These are phyloP conservation scores for Anisodus acutangulus DNA, from an alignment of 257 asterid species.

Conservation along the genomic window DNA sequence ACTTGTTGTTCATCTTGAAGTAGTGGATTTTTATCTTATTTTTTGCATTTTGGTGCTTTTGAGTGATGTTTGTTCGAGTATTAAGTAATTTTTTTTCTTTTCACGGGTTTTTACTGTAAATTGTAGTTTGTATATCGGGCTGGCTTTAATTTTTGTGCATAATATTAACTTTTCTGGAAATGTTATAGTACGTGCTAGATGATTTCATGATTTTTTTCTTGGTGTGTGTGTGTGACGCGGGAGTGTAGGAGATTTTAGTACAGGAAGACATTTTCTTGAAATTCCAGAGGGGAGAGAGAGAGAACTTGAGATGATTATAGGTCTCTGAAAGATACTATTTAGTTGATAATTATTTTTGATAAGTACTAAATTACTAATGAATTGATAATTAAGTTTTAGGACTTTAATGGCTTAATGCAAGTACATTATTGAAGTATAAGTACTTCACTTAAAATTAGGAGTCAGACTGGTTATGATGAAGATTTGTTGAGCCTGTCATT, in stretches of 20 bases:
- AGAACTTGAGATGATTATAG: neutral
- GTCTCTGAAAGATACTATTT: neutral
- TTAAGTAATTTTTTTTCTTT: neutral
- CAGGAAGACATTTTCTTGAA: neutral
- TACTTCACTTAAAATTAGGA: neutral
- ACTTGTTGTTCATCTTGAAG: neutral
- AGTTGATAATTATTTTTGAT: slow-evolving; percentile 1
- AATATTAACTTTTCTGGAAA: neutral
- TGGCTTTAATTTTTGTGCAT: no score
- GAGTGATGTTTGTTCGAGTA: neutral
- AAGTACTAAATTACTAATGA: neutral
- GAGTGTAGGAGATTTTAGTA: neutral
- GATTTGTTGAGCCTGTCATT: neutral
- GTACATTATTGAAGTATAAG: neutral
- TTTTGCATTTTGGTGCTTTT: neutral
- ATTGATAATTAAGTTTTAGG: neutral
- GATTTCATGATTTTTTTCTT: neutral
- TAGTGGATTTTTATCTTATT: neutral
- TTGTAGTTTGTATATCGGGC: neutral
- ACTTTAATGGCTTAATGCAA: slow-evolving; percentile 10
- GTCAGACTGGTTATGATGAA: slow-evolving; percentile 3
- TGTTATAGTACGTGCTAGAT: neutral
- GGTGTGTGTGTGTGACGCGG: neutral
- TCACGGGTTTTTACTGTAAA: neutral
- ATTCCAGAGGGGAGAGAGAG: neutral